phyloP scores from a whole-genome alignment of 31 red algal species.

The Bonnemaisonia californica region DNA sequence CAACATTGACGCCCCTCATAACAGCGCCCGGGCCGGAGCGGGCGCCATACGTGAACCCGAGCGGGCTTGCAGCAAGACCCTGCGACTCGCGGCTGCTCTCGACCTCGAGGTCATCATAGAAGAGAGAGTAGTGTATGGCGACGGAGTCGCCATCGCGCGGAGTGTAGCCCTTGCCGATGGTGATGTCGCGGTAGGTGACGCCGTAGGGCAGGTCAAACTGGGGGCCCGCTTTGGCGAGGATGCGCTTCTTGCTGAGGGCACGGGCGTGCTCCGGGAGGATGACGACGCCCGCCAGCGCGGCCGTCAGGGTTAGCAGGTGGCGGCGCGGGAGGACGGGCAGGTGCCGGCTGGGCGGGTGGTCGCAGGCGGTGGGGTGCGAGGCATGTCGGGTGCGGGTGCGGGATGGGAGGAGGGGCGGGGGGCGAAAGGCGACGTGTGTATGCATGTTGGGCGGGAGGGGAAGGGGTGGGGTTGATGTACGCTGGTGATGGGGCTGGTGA shows the following conservation, averaged over 20 bases:
- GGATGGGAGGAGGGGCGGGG: too few relatives aligned
- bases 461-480: too few relatives aligned
- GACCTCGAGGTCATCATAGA: slow-evolving; percentile 82
- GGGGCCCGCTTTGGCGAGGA: slow-evolving; percentile 61
- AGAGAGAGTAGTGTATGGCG: slow-evolving; percentile 84
- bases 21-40: slow-evolving; percentile 66
- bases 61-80: slow-evolving; percentile 77
- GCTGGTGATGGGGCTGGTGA: too few relatives aligned
- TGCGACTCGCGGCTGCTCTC: slow-evolving; percentile 81
- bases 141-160: slow-evolving; percentile 74
- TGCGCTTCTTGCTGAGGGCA: slow-evolving; percentile 77
- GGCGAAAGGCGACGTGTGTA: too few relatives aligned
- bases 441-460: too few relatives aligned
- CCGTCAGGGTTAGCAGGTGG: slow-evolving; percentile 22
- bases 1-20: slow-evolving; percentile 72
- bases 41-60: slow-evolving; percentile 82
- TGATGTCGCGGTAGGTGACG: slow-evolving; percentile 77
- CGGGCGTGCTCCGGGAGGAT: slow-evolving; percentile 9
- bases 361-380: neutral
- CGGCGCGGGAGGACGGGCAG: slow-evolving; percentile 43
- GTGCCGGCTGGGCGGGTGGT: neutral
- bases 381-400: neutral
- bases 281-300: slow-evolving; percentile 24
- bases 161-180: slow-evolving; percentile 63
- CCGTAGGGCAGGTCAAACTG: slow-evolving; percentile 45